Conservation (phyloP, 2,329 filamentous ascomycete genomes). For the Aspergillus japonicus region DNA sequence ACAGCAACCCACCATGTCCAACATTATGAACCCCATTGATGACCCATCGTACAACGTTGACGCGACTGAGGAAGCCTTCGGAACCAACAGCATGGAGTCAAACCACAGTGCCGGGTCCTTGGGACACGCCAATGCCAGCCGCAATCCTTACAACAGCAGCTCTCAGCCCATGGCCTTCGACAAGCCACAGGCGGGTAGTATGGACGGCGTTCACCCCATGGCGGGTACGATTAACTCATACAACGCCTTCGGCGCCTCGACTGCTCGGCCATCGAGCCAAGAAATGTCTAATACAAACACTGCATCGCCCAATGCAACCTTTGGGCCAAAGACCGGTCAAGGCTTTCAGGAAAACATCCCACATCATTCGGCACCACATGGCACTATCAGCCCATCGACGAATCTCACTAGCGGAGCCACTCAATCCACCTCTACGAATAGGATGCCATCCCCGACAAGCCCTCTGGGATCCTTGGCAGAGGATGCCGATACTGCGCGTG, state of each 20-base stretch:
- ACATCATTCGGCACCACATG: neutral
- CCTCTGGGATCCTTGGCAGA: neutral
- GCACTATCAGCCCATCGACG: neutral
- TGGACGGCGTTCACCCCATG: neutral
- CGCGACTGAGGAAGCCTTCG: neutral
- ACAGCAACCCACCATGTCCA: neutral
- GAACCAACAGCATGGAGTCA: conserved; percentile 2
- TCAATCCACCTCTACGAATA: neutral
- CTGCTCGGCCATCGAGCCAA: neutral
- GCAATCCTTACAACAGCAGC: neutral
- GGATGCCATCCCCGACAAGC: neutral
- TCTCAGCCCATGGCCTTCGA: neutral
- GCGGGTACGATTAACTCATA: neutral
- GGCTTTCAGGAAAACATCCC: neutral
- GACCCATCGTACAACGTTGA: conserved; percentile 2
- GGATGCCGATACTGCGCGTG: neutral
- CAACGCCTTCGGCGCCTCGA: neutral
- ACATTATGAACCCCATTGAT: conserved; percentile 4
- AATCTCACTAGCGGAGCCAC: too few species aligned
- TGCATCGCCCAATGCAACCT: neutral
- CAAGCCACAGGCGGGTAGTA: neutral
- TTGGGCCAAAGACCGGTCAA: neutral
- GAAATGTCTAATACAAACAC: neutral
- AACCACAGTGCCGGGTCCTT: neutral
- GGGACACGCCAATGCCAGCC: neutral